These are phyloP conservation scores for Pleurotus giganteus DNA, from an alignment of 768 basidiomycete genomes.

Conservation along the genomic window DNA sequence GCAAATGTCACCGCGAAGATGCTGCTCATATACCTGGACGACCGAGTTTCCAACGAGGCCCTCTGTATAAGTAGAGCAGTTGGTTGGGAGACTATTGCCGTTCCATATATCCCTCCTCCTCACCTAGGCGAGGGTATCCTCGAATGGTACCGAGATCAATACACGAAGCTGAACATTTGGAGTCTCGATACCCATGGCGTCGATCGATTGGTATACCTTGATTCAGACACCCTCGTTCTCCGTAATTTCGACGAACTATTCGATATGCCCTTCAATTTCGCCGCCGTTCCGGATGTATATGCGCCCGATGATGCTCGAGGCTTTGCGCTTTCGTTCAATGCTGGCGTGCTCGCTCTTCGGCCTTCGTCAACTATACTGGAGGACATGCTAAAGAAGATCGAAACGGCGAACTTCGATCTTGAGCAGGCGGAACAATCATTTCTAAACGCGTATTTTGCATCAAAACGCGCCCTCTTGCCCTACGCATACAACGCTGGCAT, in stretches of 20 bases:
- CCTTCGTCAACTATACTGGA: conserved; percentile 25
- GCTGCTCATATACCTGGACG: conserved; percentile 29
- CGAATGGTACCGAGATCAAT: conserved; percentile 30
- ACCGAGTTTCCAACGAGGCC: conserved; percentile 24
- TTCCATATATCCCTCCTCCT: conserved; percentile 29
- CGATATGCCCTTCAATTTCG: conserved; percentile 30
- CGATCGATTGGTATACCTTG: conserved; percentile 28
- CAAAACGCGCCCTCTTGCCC: conserved; percentile 28
- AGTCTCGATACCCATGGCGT: conserved; percentile 25
- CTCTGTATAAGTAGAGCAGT: conserved; percentile 26
- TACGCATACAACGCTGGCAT: conserved; percentile 35
- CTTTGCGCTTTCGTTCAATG: conserved; percentile 31
- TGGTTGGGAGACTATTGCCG: conserved; percentile 27
- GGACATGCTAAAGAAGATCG: conserved; percentile 33
- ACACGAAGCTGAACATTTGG: conserved; percentile 36
- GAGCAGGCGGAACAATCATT: conserved; percentile 44
- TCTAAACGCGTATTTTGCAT: conserved; percentile 33
- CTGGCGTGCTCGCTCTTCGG: conserved; percentile 31
- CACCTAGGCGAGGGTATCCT: conserved; percentile 24
- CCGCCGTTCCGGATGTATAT: conserved; percentile 29
- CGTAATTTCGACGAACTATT: conserved; percentile 32
- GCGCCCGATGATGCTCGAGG: conserved; percentile 18
- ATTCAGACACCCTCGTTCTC: conserved; percentile 31
- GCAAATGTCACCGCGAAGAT: conserved; percentile 25
- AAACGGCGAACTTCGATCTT: conserved; percentile 34